Base-by-base conservation (phyloP, 176 grass and related monocot species). In the Ensete ventricosum region DNA sequence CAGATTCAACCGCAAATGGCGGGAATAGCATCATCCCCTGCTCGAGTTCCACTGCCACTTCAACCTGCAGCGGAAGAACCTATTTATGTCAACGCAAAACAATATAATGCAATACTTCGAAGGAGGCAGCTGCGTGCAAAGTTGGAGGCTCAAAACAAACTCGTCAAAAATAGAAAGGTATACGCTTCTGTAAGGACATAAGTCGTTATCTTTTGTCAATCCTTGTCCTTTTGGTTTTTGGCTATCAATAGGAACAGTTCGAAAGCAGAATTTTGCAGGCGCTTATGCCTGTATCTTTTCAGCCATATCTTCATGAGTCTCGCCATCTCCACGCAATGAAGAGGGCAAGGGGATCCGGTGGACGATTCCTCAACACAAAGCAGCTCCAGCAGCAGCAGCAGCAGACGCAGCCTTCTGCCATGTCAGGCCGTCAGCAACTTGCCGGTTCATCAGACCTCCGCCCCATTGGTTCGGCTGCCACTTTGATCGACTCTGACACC, bases 251-350 rank as follows among this genome's bases (percentile, higher is more conserved):
- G 27, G 27, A 57, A 57, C 54, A 57, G 11, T 25, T 64, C 27
- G 29, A 74, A 65, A 23, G 27, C 58, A 10, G 73, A 62, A 21
- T 58, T 22, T 53, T 50, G 24, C 24, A 25, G 24, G 1, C 62
- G 71, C 66, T 22, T 78, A 14, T 52, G 48, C 21, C 52, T 79
- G 20, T 71, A 82, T 29, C 48, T 58, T 84, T 34, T 67, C 88
- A 99, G 96, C 96, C 96, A 79, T 99, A 99, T 73, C 96, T 99
- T 74, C 96, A 99, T 53, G 96, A 99, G 68, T 99, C 96, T 74
- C 91, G 96, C 16, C 96, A 99, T 73, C 84, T 80, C 9, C 96
- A 99, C 24, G 96, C 96, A 70, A 91, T 99, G 91, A 95, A 99
- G 60, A 79, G 96, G 73, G 91, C 82, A 69, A 87, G 96, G 70